Evolutionary conservation across 177 flowering plant species (phyloP), one percentile per base, ranked within the genome.

Genomic region (Vitis hybrid): DNA sequence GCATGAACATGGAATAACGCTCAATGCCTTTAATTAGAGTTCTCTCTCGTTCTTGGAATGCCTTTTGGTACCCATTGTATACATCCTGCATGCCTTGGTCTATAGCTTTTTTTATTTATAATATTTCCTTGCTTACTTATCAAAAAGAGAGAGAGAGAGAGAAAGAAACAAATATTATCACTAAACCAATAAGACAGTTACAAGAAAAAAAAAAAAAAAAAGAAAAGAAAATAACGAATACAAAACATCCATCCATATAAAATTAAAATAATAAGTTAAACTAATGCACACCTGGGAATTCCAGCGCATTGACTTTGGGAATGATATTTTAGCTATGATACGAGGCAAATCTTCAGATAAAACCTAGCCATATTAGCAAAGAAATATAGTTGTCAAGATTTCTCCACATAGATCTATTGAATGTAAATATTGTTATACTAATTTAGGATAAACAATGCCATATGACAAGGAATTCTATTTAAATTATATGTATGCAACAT

Each of bases 301-400:
- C 99, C 99, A 94, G 3, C 94, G 90, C 99, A 94, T 94, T 35
- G 99, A 90, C 87, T 92, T 94, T 21, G 89, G 91, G 69, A 94
- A 94, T 71, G 97, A 85, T 74, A 94, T 69, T 76, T 84, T 90
- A 49, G 91, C 77, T 48, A 94, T 80, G 50, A 71, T 56, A 49
- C 71, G 74, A 58, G 99, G 97, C 70, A 94, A 83, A 27, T 88
- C 94, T 74, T 90, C 97, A 67, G 97, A 86, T 58, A 94, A 75
- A 74, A 94, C 94, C 98, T 94, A 71, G 52, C 56, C 24, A 77
- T 21, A 61, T 49, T 11, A n/a, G 27, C 32, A 30, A 60, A 14
- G 60, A 52, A 61, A 41, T 14, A 35, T 17, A 14, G 1, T 9
- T 46, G 12, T 48, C 9, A 12, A 46, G 13, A 49, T 9, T 10